These are phyloP conservation scores for Venturia asperata DNA, from an alignment of 2,329 filamentous ascomycete genomes.

Conservation along the genomic window DNA sequence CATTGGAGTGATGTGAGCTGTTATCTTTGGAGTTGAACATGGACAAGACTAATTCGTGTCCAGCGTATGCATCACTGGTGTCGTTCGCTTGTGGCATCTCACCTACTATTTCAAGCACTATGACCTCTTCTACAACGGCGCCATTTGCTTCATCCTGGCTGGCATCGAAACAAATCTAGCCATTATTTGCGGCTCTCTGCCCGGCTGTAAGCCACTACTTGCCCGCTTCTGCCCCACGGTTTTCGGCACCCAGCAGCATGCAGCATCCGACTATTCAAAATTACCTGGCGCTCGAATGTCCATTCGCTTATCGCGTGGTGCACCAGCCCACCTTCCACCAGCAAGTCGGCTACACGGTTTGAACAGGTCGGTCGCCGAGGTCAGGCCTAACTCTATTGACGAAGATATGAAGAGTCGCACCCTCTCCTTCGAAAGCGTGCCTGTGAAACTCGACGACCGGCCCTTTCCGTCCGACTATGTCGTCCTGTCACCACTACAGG, in stretches of 20 bases:
- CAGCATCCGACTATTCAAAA: conserved; percentile 5
- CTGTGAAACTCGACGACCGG: conserved; percentile 6
- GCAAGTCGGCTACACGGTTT: not conserved
- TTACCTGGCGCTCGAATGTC: conserved; percentile 11
- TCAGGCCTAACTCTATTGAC: not conserved
- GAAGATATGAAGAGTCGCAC: not conserved
- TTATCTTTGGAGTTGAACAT: not conserved
- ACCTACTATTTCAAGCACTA: conserved; percentile 26
- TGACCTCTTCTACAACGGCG: conserved; percentile 29
- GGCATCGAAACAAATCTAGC: conserved; percentile 28
- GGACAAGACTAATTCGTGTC: not conserved
- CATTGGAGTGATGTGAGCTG: conserved; percentile 27
- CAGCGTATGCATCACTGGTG: conserved; percentile 29
- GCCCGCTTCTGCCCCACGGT: conserved; percentile 26
- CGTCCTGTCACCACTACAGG: conserved; percentile 2
- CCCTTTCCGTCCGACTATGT: conserved; percentile 2
- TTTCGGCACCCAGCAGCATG: conserved; percentile 22
- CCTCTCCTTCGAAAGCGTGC: not conserved
- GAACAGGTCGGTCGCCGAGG: not conserved
- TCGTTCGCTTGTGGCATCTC: conserved; percentile 28
- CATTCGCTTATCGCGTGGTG: conserved; percentile 3
- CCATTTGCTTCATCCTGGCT: conserved; percentile 26
- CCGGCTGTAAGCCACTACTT: conserved; percentile 30
- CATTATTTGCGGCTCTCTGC: conserved; percentile 30
- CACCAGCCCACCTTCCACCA: conserved; percentile 4